These are phyloP conservation scores for Mycena citricolor DNA, from an alignment of 1,284 basidiomycete genomes.

Conservation along the genomic window DNA sequence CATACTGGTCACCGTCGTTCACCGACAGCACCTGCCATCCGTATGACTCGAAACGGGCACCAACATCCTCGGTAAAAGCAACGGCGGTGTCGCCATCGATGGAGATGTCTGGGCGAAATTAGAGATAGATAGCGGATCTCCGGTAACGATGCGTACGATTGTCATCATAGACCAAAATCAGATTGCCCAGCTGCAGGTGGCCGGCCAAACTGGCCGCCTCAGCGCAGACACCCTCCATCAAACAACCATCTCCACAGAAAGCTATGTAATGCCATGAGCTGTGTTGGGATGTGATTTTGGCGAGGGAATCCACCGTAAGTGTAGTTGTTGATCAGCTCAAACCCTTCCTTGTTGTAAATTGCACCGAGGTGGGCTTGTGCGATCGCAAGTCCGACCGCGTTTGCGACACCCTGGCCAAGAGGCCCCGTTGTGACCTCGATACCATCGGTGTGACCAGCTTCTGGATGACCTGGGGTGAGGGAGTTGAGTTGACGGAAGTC, in stretches of 20 bases:
- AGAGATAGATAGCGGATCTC: not conserved
- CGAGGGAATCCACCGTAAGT: no score
- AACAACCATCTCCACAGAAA: slow-evolving; percentile 75
- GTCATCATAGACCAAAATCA: slow-evolving; percentile 71
- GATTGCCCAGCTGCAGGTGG: slow-evolving; percentile 72
- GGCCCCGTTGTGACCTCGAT: slow-evolving; percentile 60
- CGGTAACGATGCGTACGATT: slow-evolving; percentile 34
- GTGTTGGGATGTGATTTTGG: no score
- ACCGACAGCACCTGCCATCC: slow-evolving; percentile 74
- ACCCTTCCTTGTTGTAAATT: slow-evolving; percentile 69
- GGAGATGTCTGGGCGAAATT: slow-evolving; percentile 49
- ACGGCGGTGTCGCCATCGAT: slow-evolving; percentile 75
- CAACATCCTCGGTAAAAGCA: slow-evolving; percentile 61
- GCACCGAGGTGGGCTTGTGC: slow-evolving; percentile 71
- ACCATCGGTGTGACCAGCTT: not conserved
- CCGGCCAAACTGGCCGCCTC: slow-evolving; percentile 74
- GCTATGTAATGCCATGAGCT: no score
- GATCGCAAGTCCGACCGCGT: slow-evolving; percentile 74
- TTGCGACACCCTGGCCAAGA: slow-evolving; percentile 74
- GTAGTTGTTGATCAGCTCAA: slow-evolving; percentile 67
- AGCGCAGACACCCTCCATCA: slow-evolving; percentile 76
- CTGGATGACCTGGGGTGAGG: slow-evolving; percentile 40
- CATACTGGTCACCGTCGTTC: slow-evolving; percentile 55
- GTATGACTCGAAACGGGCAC: slow-evolving; percentile 50
- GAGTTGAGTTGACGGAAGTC: slow-evolving; percentile 50